phyloP scores from a whole-genome alignment of 2,329 filamentous ascomycete species.

The Microascus cirrosus region DNA sequence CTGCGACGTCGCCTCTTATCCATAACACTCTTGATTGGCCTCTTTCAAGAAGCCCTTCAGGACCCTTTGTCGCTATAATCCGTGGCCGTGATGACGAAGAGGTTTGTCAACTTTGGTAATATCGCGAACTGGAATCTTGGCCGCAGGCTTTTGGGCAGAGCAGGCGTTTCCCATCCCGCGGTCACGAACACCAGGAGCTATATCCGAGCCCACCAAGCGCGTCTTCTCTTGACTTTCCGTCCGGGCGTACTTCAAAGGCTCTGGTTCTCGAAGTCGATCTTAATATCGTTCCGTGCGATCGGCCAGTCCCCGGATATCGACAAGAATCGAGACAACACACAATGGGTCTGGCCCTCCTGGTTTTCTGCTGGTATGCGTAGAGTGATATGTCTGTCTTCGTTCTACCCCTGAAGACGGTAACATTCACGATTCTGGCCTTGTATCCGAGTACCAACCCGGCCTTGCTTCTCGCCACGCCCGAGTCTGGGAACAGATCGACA shows the following conservation, averaged over 20 bases:
- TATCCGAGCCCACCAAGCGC: neutral
- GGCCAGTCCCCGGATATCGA: neutral
- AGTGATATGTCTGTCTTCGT: neutral
- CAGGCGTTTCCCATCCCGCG: neutral
- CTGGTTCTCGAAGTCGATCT: neutral
- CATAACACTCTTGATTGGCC: neutral
- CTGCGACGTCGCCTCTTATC: neutral
- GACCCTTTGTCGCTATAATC: neutral
- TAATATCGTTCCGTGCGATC: neutral
- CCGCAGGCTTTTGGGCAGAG: neutral
- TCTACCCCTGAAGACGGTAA: neutral
- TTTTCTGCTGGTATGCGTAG: neutral
- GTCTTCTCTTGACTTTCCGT: neutral
- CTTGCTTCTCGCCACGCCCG: neutral
- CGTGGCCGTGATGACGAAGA: conserved; percentile 1
- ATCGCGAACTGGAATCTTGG: neutral
- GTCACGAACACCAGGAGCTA: neutral
- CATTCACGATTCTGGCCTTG: neutral
- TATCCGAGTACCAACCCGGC: neutral
- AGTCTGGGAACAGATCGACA: neutral
- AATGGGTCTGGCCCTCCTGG: neutral
- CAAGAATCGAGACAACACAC: neutral
- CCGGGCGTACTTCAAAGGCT: neutral
- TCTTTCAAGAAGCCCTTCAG: neutral
- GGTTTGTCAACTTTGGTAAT: conserved; percentile 1